Evolutionary conservation across 139 green algal genomes (phyloP).

Genomic region (Coelastrella sp.): DNA sequence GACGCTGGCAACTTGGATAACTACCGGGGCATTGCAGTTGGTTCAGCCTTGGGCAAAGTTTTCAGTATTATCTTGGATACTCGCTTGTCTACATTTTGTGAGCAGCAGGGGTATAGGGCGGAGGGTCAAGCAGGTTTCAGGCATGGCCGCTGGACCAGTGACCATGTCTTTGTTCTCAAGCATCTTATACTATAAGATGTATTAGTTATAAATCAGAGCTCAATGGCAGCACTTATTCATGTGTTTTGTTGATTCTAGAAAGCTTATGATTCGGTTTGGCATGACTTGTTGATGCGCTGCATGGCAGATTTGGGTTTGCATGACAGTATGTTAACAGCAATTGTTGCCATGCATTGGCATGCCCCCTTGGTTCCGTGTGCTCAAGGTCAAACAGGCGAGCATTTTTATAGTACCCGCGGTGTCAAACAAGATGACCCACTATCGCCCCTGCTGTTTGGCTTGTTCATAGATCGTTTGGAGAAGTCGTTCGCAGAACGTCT

Average conservation of each 20-base stretch:
- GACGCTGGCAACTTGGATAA: neutral
- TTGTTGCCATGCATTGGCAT: neutral
- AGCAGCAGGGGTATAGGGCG: neutral
- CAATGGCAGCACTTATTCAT: neutral
- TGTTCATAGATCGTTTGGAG: slow-evolving; percentile 44
- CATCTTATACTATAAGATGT: no score
- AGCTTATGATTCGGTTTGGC: no score
- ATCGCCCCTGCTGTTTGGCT: slow-evolving; percentile 33
- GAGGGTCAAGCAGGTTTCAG: neutral
- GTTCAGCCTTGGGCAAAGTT: neutral
- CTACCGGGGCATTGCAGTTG: no score
- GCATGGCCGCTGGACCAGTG: neutral
- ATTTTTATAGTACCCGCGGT: neutral
- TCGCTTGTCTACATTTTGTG: neutral
- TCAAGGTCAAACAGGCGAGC: no score
- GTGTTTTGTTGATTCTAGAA: no score
- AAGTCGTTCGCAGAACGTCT: neutral
- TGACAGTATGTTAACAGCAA: neutral
- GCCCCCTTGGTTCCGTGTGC: neutral
- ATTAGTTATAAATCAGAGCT: no score
- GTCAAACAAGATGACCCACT: slow-evolving; percentile 23
- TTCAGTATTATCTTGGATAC: neutral
- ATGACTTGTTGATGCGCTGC: neutral
- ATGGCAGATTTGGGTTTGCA: neutral
- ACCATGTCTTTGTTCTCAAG: neutral